A percentile compares a stretch with the other conserved stretches of the same genome.
phyloP scores from a whole-genome alignment of 2,329 filamentous ascomycete genomes.

The Epichloe amarillans region DNA sequence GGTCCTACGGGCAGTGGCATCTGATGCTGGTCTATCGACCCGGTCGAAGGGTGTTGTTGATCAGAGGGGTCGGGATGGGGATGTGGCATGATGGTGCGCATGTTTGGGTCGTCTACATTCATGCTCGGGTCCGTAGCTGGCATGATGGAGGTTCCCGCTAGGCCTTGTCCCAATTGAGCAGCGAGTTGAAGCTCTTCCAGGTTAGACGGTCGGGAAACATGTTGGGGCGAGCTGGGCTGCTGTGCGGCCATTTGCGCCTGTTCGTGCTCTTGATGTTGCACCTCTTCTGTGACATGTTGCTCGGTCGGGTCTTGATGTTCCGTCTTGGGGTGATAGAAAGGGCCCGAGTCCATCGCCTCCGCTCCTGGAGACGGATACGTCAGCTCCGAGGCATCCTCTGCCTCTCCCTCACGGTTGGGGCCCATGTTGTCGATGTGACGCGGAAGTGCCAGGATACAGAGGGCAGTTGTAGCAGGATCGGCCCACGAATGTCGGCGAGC shows the following conservation, averaged over 20 bases:
- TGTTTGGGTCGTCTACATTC: constrained; percentile 27
- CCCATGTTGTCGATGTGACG: constrained; percentile 14
- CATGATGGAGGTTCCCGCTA: constrained; percentile 35
- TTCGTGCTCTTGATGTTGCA: constrained; percentile 18
- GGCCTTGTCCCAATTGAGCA: constrained; percentile 41
- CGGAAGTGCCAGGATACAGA: background rate
- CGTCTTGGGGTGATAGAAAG: constrained; percentile 29
- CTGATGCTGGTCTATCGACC: constrained; percentile 23
- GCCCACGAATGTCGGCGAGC: background rate
- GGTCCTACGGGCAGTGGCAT: constrained; percentile 24
- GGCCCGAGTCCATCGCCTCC: constrained; percentile 28
- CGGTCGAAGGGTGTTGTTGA: constrained; percentile 22
- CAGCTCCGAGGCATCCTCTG: constrained; percentile 23
- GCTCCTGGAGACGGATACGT: constrained; percentile 34
- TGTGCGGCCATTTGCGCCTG: constrained; percentile 17
- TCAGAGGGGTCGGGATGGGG: constrained; percentile 24
- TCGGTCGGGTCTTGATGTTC: constrained; percentile 17
- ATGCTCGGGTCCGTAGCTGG: constrained; percentile 32
- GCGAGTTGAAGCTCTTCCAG: constrained; percentile 45
- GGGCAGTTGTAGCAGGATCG: background rate
- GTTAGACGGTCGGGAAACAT: constrained; percentile 29
- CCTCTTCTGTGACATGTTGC: constrained; percentile 16
- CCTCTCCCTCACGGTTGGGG: constrained; percentile 20
- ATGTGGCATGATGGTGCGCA: constrained; percentile 32
- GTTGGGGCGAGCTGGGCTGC: constrained; percentile 25